Evolutionary conservation across 1,284 basidiomycete species (phyloP), one percentile per base, ranked within the genome.

Genomic region (Pseudozyma sp.): DNA sequence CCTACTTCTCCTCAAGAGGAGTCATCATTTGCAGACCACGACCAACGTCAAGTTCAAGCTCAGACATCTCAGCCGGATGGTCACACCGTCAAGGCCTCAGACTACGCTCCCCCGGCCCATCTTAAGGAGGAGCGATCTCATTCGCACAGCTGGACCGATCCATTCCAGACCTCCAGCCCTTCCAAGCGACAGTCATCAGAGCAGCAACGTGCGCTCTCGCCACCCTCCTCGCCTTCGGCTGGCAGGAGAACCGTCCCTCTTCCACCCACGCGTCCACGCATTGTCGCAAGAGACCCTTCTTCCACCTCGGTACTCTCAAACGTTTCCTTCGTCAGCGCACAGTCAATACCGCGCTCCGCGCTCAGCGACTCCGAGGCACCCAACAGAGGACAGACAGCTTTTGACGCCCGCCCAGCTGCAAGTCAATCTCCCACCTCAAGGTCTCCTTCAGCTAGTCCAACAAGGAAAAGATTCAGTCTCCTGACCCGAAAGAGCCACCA

Each of bases 291-390:
- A 13, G 76, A 74, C 21, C 59, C 68, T 4, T 78, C 78, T 1
- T 56, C 66, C 21, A 45, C 61, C 14, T 76, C 72, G 5, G 55
- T 75, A 39, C 34, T 63, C 16, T 70, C 67, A 40, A 70, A 75
- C 21, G 53, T 53, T 14, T 70, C 70, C 42, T 78, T 62, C 49
- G 63, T 67, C 50, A 76, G 73, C 39, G 76, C 76, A 18, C 58
- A 66, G 5, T 76, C 72, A 2, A 16, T 72, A 12, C 38, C 57
- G 1, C 52, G 59, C 31, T 60, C 62, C 34, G 59, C 59, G 7
- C 43, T 71, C 19, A 72, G 67, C 68, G 77, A 77, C n/a, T 50
- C 66, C 1, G 77, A 77, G 16, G 49, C 65, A 3, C 42, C 53
- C 10, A 42, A 53, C 6, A 47, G 70, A n/a, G 51, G 38, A 11